Base-by-base conservation (phyloP, 257 asterid species). In the Solanum pennellii region DNA sequence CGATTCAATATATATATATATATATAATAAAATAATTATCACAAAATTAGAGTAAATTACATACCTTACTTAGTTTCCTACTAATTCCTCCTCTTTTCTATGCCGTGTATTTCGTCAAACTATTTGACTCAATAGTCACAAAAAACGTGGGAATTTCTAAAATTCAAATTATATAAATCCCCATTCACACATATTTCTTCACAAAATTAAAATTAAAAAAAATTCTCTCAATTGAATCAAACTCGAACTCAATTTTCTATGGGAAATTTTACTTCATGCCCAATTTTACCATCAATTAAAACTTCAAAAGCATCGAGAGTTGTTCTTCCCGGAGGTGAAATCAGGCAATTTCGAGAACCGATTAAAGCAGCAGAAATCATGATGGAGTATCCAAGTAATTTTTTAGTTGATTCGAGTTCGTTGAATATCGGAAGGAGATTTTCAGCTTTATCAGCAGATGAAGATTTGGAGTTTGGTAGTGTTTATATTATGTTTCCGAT, bases 401-500 rank as follows among this genome's bases (percentile, higher is more conserved):
- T 94, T 83, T 88, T 92, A 29, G 94, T 91, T 0, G 90, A 85
- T 76, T 74, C 93, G 0, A 87, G 47, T 27, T 86, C 93, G 13
- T 80, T 94, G 39, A 87, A 77, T 9, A 84, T 89, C 6, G 97
- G 97, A 6, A 65, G 59, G 10, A 86, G 95, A 65, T 91, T 94
- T 74, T 72, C 88, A 1, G 90, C 95, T 2, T 88, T 94, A 12
- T 85, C 84, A 5, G 96, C 95, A 0, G 95, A 92, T 13, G 95
- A 92, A 9, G 96, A 94, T 6, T 90, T 94, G 87, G 91, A 93
- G 72, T 84, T 88, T 14, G 94, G 94, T 2, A 86, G 87, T 44
- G 90, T 89, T 42, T 94, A 94, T 84, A 87, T 90, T 33, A 80
- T 93, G 88, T 92, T 94, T 21, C 94, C 94, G 9, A 93, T 94